A percentile compares a stretch with the other conserved stretches of the same genome.
Evolutionary conservation across 306 rosid genomes (phyloP).

Genomic region (Delonix regia): DNA sequence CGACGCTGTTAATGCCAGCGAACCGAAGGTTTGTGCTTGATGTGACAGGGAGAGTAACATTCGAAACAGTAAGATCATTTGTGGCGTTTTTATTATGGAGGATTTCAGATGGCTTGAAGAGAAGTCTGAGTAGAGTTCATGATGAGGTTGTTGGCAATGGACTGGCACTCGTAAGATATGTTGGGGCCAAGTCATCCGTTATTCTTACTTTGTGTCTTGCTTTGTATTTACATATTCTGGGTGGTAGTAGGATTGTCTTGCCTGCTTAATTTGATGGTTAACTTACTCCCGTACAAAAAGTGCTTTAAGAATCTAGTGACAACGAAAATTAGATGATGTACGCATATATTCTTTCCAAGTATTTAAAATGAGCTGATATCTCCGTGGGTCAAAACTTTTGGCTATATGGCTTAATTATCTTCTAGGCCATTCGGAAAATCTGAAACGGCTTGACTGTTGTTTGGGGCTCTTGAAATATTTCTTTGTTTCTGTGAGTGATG

Average conservation of each 20-base stretch:
- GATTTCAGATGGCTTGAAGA: conserved; percentile 64
- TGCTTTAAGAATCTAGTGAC: conserved; percentile 34
- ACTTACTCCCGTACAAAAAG: conserved; percentile 10
- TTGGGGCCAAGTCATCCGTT: conserved; percentile 77
- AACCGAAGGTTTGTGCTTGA: conserved; percentile 78
- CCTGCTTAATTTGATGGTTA: conserved; percentile 56
- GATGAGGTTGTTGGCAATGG: conserved; percentile 73
- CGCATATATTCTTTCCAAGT: conserved; percentile 16
- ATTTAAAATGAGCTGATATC: conserved; percentile 27
- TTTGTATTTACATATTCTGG: conserved; percentile 70
- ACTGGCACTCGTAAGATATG: conserved; percentile 66
- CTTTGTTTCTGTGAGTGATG: conserved; percentile 11
- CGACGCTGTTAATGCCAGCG: conserved; percentile 77
- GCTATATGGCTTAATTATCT: conserved; percentile 7
- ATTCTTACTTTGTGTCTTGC: conserved; percentile 83
- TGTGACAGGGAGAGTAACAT: conserved; percentile 83
- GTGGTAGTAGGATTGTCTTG: conserved; percentile 63
- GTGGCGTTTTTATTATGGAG: conserved; percentile 65
- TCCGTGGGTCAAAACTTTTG: neutral
- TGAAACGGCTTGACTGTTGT: neutral
- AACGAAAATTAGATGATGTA: conserved; percentile 19
- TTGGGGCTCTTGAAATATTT: neutral
- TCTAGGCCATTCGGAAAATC: neutral
- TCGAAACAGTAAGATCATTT: conserved; percentile 71
- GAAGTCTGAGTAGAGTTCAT: conserved; percentile 55